Conservation (phyloP, 352 stramenopile genomes). For the Phytopythium sindhum region DNA sequence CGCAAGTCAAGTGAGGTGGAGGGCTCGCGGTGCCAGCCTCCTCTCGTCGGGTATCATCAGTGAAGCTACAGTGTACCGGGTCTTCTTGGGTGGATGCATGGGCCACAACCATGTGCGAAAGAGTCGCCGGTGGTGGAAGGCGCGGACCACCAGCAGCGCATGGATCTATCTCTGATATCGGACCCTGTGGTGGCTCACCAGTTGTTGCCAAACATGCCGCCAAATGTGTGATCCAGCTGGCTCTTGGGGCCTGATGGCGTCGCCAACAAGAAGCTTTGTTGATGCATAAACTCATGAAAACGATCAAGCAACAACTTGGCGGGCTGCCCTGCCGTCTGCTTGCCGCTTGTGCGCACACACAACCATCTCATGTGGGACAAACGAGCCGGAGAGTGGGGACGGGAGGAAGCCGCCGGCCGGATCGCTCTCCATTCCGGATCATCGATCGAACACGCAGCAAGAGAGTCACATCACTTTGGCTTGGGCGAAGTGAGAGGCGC, state of each 20-base stretch:
- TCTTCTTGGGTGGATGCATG: neutral
- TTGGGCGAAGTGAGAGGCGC: neutral
- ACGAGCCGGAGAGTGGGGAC: neutral
- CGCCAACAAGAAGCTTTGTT: neutral
- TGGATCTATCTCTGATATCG: neutral
- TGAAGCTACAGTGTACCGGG: neutral
- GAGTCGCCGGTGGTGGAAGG: neutral
- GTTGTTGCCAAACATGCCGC: neutral
- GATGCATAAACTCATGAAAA: neutral
- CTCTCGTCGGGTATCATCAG: neutral
- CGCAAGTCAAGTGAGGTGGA: neutral
- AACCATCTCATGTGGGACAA: neutral
- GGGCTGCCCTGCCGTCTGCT: no score
- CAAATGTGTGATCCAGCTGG: neutral
- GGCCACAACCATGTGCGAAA: neutral
- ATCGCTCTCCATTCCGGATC: neutral
- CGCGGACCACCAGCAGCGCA: neutral
- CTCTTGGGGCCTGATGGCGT: neutral
- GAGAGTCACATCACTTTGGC: neutral
- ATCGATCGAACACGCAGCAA: neutral
- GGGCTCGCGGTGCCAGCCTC: no score
- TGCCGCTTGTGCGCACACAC: no score
- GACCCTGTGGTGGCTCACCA: neutral
- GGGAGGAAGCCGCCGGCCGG: no score
- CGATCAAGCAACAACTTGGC: no score